Evolutionary conservation across 768 basidiomycete species (phyloP).

Genomic region (Cystoderma amianthinum): DNA sequence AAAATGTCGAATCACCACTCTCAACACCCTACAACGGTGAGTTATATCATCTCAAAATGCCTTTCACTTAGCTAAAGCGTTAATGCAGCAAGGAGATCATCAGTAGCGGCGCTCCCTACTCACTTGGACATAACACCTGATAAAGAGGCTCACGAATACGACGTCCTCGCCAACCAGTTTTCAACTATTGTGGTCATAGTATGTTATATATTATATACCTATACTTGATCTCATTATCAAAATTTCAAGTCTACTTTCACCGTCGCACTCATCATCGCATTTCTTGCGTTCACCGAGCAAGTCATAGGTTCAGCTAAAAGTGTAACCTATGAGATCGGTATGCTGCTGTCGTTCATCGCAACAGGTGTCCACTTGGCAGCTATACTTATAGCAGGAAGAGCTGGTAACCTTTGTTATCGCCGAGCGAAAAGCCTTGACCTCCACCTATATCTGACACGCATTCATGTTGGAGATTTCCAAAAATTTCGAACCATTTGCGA

Average conservation of each 20-base stretch:
- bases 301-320: background rate
- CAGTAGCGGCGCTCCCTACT: too few relatives aligned
- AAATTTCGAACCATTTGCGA: constrained; percentile 6
- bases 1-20: too few relatives aligned
- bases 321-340: constrained; percentile 4
- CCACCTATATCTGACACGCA: background rate
- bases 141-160: background rate
- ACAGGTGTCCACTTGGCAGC: constrained; percentile 3
- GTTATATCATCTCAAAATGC: too few relatives aligned
- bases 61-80: too few relatives aligned
- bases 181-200: background rate
- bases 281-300: constrained; percentile 1
- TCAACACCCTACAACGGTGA: too few relatives aligned
- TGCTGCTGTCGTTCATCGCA: constrained; percentile 5
- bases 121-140: too few relatives aligned
- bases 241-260: constrained; percentile 7
- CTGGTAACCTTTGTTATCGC: background rate
- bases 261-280: constrained; percentile 4
- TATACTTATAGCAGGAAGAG: constrained; percentile 4
- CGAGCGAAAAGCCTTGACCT: background rate
- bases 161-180: background rate
- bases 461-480: constrained; percentile 1
- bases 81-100: too few relatives aligned
- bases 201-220: background rate
- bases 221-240: background rate